Conservation (phyloP, 2,329 filamentous ascomycete species). For the Corynespora cassiicola region DNA sequence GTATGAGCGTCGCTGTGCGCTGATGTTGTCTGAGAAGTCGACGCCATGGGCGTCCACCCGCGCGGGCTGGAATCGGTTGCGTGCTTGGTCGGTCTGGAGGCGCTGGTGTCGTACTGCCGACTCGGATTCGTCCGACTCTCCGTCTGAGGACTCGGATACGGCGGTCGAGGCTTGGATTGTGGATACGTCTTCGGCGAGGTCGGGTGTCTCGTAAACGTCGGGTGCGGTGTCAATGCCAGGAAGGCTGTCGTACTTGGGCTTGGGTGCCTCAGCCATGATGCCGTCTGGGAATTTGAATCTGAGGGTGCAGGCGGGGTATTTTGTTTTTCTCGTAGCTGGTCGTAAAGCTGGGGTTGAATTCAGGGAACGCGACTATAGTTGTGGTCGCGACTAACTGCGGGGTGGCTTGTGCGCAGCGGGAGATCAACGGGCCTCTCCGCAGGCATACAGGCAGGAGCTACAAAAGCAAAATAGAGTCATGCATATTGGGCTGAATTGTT, state of each 20-base stretch:
- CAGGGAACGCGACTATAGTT: slow-evolving; percentile 23
- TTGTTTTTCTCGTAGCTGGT: too few species aligned
- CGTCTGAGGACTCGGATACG: slow-evolving; percentile 58
- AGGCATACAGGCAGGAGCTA: too few species aligned
- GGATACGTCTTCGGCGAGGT: slow-evolving; percentile 87
- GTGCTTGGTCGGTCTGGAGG: slow-evolving; percentile 79
- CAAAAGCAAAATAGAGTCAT: too few species aligned
- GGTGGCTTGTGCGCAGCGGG: too few species aligned
- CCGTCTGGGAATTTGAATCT: slow-evolving; percentile 1
- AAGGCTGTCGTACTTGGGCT: slow-evolving; percentile 58
- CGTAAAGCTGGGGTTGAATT: slow-evolving; percentile 1
- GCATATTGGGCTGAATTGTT: too few species aligned
- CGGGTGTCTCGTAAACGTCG: slow-evolving; percentile 96
- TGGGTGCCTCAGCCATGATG: slow-evolving; percentile 39
- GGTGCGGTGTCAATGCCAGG: slow-evolving; percentile 74
- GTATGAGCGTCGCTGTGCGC: slow-evolving; percentile 79
- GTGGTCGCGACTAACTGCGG: slow-evolving; percentile 29
- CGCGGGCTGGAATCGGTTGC: slow-evolving; percentile 77
- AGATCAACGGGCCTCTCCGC: too few species aligned
- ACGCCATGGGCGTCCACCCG: slow-evolving; percentile 78
- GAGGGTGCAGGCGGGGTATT: slow-evolving; percentile 5
- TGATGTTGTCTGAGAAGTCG: slow-evolving; percentile 90
- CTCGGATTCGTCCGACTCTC: slow-evolving; percentile 59
- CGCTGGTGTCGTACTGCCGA: slow-evolving; percentile 73
- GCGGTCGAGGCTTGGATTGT: slow-evolving; percentile 67